These are phyloP conservation scores for Thuja plicata DNA, from an alignment of 83 land plant species.

Conservation along the genomic window DNA sequence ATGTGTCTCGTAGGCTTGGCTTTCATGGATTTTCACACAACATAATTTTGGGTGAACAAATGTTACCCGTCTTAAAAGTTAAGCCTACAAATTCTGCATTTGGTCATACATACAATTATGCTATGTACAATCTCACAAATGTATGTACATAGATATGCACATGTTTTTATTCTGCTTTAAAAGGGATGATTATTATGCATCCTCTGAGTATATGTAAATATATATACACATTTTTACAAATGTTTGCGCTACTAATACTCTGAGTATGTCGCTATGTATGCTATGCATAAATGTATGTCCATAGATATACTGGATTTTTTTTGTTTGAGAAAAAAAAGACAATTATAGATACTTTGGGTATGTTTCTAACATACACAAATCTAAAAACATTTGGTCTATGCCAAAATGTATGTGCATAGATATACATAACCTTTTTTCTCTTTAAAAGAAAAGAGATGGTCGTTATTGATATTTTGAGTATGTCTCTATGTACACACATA, in stretches of 20 bases:
- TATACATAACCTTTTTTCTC: too few species aligned
- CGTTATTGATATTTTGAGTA: too few species aligned
- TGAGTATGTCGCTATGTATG: too few species aligned
- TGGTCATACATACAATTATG: not conserved
- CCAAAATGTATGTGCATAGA: not conserved
- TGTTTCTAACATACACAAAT: too few species aligned
- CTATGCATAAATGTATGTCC: too few species aligned
- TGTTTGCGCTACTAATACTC: not conserved
- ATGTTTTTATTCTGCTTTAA: not conserved
- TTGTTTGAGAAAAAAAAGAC: too few species aligned
- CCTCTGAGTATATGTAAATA: too few species aligned
- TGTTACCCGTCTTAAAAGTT: not conserved
- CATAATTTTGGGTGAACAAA: not conserved
- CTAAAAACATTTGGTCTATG: not conserved
- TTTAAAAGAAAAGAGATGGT: too few species aligned
- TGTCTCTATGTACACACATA: too few species aligned
- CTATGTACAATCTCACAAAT: not conserved
- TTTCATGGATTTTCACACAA: not conserved
- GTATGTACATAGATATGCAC: not conserved
- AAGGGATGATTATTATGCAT: not conserved
- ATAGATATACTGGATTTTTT: too few species aligned
- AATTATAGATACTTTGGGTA: too few species aligned
- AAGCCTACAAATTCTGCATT: not conserved
- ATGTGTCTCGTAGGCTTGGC: not conserved
- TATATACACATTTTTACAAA: too few species aligned